phyloP scores from a whole-genome alignment of 768 basidiomycete genomes.

The Termitomyces sp. region DNA sequence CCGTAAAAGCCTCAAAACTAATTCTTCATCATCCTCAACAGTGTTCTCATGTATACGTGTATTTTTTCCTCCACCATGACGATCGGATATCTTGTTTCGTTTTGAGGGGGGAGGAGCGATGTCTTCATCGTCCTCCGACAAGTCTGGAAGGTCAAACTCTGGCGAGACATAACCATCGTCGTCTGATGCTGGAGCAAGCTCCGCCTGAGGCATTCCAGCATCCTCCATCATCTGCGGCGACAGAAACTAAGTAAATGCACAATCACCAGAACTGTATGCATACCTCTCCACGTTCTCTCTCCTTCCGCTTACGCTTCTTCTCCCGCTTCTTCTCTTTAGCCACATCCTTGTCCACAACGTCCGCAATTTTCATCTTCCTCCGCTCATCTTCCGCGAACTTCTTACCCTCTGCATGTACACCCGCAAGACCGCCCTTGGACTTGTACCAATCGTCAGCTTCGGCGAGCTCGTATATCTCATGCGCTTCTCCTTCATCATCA shows the following conservation, averaged over 20 bases:
- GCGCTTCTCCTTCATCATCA: slow-evolving; percentile 82
- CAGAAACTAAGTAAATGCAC: slow-evolving; percentile 7
- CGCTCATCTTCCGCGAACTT: slow-evolving; percentile 75
- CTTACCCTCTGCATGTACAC: slow-evolving; percentile 63
- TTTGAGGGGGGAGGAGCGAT: slow-evolving; percentile 34
- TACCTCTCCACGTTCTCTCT: slow-evolving; percentile 55
- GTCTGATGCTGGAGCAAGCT: slow-evolving; percentile 31
- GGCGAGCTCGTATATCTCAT: slow-evolving; percentile 81
- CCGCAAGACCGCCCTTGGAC: slow-evolving; percentile 60
- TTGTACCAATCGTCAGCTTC: slow-evolving; percentile 71
- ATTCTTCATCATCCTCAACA: slow-evolving; percentile 44
- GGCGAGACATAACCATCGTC: slow-evolving; percentile 75
- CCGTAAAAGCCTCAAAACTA: slow-evolving; percentile 62
- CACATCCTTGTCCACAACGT: slow-evolving; percentile 75
- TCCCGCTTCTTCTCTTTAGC: slow-evolving; percentile 87
- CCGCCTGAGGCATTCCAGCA: slow-evolving; percentile 27
- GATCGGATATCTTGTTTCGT: slow-evolving; percentile 21
- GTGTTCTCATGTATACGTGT: slow-evolving; percentile 11
- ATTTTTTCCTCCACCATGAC: background rate
- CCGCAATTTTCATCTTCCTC: slow-evolving; percentile 65
- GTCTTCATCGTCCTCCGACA: slow-evolving; percentile 28
- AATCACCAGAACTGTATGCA: slow-evolving; percentile 11
- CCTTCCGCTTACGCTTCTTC: slow-evolving; percentile 91
- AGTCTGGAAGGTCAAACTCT: slow-evolving; percentile 52
- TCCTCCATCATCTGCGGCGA: slow-evolving; percentile 28